Conservation (phyloP, 2,329 filamentous ascomycete genomes). For the Diaporthe ampelina region DNA sequence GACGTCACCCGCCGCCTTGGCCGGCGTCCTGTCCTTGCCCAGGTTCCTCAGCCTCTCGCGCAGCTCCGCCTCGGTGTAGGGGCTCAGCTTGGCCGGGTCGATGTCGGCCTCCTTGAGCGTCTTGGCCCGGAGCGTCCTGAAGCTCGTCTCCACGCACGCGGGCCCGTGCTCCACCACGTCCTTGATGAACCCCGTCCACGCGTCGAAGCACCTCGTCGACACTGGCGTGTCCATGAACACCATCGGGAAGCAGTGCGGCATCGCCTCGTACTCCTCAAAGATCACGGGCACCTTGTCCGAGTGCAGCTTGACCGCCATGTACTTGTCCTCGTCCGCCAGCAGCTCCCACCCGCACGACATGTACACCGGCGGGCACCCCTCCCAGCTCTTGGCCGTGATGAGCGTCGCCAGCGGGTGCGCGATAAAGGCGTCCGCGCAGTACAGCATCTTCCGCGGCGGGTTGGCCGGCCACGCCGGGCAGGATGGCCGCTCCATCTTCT, state of each 20-base stretch:
- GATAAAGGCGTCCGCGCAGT: conserved; percentile 66
- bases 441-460: conserved; percentile 68
- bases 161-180: conserved; percentile 53
- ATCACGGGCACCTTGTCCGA: conserved; percentile 71
- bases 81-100: conserved; percentile 58
- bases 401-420: conserved; percentile 78
- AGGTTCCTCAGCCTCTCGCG: conserved; percentile 53
- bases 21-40: conserved; percentile 44
- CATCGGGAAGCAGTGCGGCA: conserved; percentile 82
- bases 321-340: conserved; percentile 76
- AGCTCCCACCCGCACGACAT: conserved; percentile 80
- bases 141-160: conserved; percentile 54
- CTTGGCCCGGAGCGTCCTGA: conserved; percentile 63
- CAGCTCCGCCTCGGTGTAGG: conserved; percentile 60
- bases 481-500: conserved; percentile 51
- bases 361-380: conserved; percentile 74
- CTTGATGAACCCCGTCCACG: conserved; percentile 70
- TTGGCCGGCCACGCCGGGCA: conserved; percentile 71
- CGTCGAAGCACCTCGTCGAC: conserved; percentile 65
- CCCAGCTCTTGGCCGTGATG: conserved; percentile 72
- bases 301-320: conserved; percentile 69
- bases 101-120: conserved; percentile 63
- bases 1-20: conserved; percentile 41
- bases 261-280: conserved; percentile 82
- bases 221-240: conserved; percentile 63